phyloP scores from a whole-genome alignment of 352 stramenopile genomes.

The Phytophthora gonapodyides region DNA sequence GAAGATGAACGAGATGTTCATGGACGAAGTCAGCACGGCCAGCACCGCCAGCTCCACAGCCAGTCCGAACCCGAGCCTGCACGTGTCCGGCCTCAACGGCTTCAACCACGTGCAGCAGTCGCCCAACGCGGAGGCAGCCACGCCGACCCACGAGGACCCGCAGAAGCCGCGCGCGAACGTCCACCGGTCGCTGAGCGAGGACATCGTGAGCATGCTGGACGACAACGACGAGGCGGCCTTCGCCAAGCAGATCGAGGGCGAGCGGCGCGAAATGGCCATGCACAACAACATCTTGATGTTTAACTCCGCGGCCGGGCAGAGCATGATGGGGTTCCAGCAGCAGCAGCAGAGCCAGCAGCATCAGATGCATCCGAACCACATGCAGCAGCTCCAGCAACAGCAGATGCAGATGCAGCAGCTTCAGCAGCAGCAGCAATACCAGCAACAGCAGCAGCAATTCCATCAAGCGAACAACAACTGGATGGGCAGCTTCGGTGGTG shows the following conservation, averaged over 20 bases:
- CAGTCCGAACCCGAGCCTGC: slow-evolving; percentile 27
- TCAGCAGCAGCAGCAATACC: slow-evolving; percentile 25
- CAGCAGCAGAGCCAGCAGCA: slow-evolving; percentile 33
- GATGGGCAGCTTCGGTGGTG: slow-evolving; percentile 38
- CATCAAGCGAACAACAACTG: slow-evolving; percentile 37
- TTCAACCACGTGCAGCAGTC: slow-evolving; percentile 31
- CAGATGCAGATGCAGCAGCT: slow-evolving; percentile 35
- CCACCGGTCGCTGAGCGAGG: slow-evolving; percentile 72
- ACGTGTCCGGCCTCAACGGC: slow-evolving; percentile 22
- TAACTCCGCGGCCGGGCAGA: slow-evolving; percentile 7
- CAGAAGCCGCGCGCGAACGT: slow-evolving; percentile 42
- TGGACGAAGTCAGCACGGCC: slow-evolving; percentile 42
- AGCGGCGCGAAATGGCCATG: slow-evolving; percentile 24
- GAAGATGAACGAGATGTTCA: slow-evolving; percentile 73
- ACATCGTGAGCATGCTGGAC: slow-evolving; percentile 79
- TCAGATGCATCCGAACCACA: slow-evolving; percentile 23
- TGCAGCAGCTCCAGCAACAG: slow-evolving; percentile 22
- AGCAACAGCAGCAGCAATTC: slow-evolving; percentile 49
- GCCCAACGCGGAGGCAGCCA: slow-evolving; percentile 7
- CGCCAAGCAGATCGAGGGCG: slow-evolving; percentile 36
- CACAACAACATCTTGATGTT: slow-evolving; percentile 28
- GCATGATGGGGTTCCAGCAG: slow-evolving; percentile 24
- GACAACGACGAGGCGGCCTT: slow-evolving; percentile 49
- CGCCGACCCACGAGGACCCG: too few species aligned
- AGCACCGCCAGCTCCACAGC: slow-evolving; percentile 34